Conservation (phyloP, 1,284 basidiomycete species). For the Ustilago bromivora region DNA sequence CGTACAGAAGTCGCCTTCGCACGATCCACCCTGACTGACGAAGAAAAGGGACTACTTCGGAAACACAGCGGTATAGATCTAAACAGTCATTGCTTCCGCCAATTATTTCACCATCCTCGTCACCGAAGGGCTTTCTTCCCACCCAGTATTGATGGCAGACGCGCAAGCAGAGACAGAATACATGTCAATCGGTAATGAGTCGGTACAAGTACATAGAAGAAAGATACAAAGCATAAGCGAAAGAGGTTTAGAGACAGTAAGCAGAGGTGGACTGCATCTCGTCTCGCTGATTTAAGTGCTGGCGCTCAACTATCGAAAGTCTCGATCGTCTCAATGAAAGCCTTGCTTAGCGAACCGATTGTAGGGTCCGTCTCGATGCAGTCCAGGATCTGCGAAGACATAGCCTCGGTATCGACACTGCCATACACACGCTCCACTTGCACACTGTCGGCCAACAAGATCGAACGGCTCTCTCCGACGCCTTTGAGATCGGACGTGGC, state of each 20-base stretch:
- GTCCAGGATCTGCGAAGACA: constrained; percentile 52
- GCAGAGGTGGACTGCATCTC: not conserved
- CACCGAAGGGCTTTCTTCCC: not conserved
- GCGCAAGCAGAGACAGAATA: constrained; percentile 1
- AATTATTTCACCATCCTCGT: not conserved
- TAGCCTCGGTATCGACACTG: constrained; percentile 45
- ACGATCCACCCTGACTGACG: not conserved
- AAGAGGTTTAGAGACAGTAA: not conserved
- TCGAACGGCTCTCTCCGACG: constrained; percentile 34
- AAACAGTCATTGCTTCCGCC: not conserved
- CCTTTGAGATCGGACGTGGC: constrained; percentile 49
- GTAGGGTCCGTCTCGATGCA: constrained; percentile 53
- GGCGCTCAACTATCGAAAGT: constrained; percentile 42
- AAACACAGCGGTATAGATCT: not conserved
- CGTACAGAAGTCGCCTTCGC: not conserved
- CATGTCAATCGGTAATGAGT: not conserved
- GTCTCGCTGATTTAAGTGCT: not conserved
- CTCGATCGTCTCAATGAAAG: constrained; percentile 53
- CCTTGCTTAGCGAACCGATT: constrained; percentile 49
- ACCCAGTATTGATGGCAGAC: not conserved
- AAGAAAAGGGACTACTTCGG: not conserved
- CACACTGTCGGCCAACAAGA: constrained; percentile 43
- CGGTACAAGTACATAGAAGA: constrained; percentile 17
- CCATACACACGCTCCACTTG: constrained; percentile 57
- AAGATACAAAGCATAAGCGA: not conserved